Evolutionary conservation across 1,139 yeast species (phyloP).

Genomic region (Candida smagusa): DNA sequence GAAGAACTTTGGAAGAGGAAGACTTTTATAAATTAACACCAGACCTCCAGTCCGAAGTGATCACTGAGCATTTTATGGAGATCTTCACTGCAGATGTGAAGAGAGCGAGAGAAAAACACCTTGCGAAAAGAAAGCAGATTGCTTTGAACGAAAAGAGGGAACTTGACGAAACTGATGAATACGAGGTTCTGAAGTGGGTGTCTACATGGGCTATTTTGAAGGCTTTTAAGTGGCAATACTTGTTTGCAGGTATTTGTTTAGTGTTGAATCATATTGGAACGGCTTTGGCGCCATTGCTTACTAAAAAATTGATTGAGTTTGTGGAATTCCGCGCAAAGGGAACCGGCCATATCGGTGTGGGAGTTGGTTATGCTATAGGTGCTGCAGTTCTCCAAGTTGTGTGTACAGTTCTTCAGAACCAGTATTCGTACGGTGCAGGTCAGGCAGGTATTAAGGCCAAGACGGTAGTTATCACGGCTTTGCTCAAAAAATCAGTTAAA

Average conservation of each 20-base stretch:
- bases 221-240: constrained; percentile 28
- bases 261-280: constrained; percentile 14
- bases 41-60: constrained; percentile 41
- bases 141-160: constrained; percentile 13
- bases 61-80: constrained; percentile 29
- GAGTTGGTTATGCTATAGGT: constrained; percentile 30
- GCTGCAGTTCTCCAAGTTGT: constrained; percentile 19
- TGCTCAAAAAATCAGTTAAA: constrained; percentile 30
- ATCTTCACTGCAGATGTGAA: constrained; percentile 36
- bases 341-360: constrained; percentile 7
- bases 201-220: constrained; percentile 20
- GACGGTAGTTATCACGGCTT: constrained; percentile 31
- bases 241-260: constrained; percentile 14
- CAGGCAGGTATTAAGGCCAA: constrained; percentile 36
- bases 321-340: constrained; percentile 32
- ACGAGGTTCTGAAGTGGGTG: constrained; percentile 12
- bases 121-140: constrained; percentile 19
- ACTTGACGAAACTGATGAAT: constrained; percentile 13
- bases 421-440: constrained; percentile 57
- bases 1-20: constrained; percentile 44
- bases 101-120: constrained; percentile 12
- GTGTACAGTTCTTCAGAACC: constrained; percentile 40
- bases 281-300: constrained; percentile 29
- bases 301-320: constrained; percentile 38
- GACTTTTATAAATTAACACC: constrained; percentile 43